phyloP scores from a whole-genome alignment of 2,329 filamentous ascomycete genomes.

The Cyclaneusma minus region DNA sequence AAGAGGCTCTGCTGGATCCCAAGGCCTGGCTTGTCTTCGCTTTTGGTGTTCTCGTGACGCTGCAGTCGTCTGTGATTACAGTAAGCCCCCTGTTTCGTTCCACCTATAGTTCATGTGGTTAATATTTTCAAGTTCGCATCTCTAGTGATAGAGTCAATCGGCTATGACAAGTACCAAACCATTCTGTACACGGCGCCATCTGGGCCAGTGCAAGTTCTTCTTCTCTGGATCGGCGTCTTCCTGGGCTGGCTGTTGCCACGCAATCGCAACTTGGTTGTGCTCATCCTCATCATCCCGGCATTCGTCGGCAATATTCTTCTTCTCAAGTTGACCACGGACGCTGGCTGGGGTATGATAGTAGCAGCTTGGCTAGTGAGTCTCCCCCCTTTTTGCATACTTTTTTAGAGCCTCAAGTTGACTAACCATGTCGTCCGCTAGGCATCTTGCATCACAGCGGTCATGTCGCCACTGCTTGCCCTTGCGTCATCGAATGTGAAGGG shows the following conservation, averaged over 20 bases:
- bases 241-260: conserved; percentile 23
- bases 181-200: conserved; percentile 31
- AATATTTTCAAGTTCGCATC: conserved; percentile 25
- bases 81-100: conserved; percentile 12
- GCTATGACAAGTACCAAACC: conserved; percentile 27
- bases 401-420: too few species aligned
- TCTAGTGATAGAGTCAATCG: conserved; percentile 30
- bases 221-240: conserved; percentile 29
- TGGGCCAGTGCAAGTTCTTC: conserved; percentile 28
- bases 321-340: conserved; percentile 22
- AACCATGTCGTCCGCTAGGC: too few species aligned
- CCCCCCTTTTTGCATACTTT: not conserved
- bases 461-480: conserved; percentile 26
- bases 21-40: conserved; percentile 28
- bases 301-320: conserved; percentile 28
- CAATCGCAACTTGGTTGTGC: conserved; percentile 22
- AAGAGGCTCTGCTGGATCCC: conserved; percentile 26
- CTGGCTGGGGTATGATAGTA: conserved; percentile 31
- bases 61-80: conserved; percentile 28
- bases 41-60: conserved; percentile 29
- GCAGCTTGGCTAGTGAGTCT: conserved; percentile 26
- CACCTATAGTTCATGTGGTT: not conserved
- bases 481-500: conserved; percentile 33
- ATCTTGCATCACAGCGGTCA: conserved; percentile 25
- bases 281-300: conserved; percentile 25